Conservation (phyloP, 179 eudicot genomes). For the Camellia oleifera region DNA sequence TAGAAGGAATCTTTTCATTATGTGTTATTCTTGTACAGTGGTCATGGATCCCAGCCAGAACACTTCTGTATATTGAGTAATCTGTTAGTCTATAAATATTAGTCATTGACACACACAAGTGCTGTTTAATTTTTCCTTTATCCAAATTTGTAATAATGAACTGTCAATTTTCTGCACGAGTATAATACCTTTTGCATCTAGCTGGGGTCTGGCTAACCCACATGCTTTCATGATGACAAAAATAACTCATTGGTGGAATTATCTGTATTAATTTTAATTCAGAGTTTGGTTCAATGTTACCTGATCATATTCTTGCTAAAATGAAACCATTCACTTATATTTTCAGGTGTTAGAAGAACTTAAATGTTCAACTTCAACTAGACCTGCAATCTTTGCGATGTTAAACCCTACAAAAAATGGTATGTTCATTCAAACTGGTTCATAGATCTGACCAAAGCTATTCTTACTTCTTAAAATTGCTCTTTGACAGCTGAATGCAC, state of each 20-base stretch:
- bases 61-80: background rate
- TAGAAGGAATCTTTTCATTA: background rate
- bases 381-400: slow-evolving; percentile 97
- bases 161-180: background rate
- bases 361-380: slow-evolving; percentile 75
- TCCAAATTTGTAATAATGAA: background rate
- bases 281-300: background rate
- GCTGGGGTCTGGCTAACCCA: background rate
- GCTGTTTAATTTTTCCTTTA: background rate
- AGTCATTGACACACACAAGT: background rate
- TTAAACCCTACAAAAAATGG: slow-evolving; percentile 96
- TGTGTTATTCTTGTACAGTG: background rate
- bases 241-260: background rate
- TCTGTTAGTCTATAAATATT: background rate
- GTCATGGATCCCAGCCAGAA: background rate
- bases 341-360: slow-evolving; percentile 88
- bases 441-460: background rate
- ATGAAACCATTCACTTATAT: background rate
- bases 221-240: background rate
- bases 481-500: slow-evolving; percentile 86
- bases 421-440: slow-evolving; percentile 20
- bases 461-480: slow-evolving; percentile 8
- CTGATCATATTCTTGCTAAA: background rate
- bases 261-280: slow-evolving; percentile 2
- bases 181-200: background rate